Conservation (phyloP, 2,329 filamentous ascomycete species). For the Colletotrichum nymphaeae region DNA sequence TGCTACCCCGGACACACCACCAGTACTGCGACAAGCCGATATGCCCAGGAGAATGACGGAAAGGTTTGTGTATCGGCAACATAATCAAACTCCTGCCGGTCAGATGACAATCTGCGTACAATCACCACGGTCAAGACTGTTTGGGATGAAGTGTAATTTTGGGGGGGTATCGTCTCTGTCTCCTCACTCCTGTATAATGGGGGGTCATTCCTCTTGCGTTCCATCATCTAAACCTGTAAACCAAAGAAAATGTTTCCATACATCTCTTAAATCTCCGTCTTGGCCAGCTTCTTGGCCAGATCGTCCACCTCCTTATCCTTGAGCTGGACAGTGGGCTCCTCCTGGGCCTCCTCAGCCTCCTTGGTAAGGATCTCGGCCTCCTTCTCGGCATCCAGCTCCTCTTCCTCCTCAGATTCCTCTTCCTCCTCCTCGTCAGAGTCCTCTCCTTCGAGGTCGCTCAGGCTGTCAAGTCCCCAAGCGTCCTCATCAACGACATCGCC, state of each 20-base stretch:
- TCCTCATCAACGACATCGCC: slow-evolving; percentile 79
- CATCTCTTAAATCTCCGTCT: slow-evolving; percentile 68
- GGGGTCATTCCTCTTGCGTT: slow-evolving; percentile 35
- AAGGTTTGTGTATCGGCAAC: too few relatives aligned
- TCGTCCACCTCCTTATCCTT: slow-evolving; percentile 85
- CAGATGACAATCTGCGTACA: neutral
- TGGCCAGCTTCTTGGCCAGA: slow-evolving; percentile 79
- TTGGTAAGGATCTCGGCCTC: slow-evolving; percentile 76
- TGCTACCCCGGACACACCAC: neutral
- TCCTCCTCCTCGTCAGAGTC: slow-evolving; percentile 76
- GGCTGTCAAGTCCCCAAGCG: slow-evolving; percentile 85
- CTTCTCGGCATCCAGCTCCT: slow-evolving; percentile 67
- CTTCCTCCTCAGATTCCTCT: slow-evolving; percentile 75
- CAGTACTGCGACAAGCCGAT: neutral
- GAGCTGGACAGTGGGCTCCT: slow-evolving; percentile 76
- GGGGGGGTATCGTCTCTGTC: slow-evolving; percentile 37
- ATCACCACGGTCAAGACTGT: neutral
- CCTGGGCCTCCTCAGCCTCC: slow-evolving; percentile 78
- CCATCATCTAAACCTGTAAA: slow-evolving; percentile 34
- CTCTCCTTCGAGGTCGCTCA: slow-evolving; percentile 87
- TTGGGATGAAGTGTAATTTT: slow-evolving; percentile 33
- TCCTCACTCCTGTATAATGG: slow-evolving; percentile 22
- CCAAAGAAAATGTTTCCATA: slow-evolving; percentile 27
- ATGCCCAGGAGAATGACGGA: neutral
- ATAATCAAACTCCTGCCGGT: neutral